phyloP scores from a whole-genome alignment of 805 yeast genomes.

The Naumovozyma castellii region DNA sequence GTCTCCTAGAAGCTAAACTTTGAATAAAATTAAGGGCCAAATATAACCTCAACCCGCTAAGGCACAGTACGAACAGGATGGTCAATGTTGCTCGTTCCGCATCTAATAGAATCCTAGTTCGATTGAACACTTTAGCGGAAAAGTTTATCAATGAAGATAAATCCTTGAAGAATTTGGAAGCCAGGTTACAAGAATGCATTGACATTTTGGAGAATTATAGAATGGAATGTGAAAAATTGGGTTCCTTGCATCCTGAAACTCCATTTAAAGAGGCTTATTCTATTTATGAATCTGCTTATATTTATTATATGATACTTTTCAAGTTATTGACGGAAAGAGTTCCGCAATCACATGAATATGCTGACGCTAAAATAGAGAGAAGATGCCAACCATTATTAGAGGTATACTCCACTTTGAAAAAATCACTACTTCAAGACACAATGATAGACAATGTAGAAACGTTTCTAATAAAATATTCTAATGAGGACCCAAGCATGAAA shows the following conservation, averaged over 20 bases:
- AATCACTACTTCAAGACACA: constrained; percentile 6
- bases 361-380: background rate
- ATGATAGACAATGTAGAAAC: constrained; percentile 5
- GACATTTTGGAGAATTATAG: background rate
- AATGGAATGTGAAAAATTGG: background rate
- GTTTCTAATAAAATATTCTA: constrained; percentile 1
- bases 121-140: background rate
- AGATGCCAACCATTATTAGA: constrained; percentile 4
- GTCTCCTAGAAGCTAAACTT: no score
- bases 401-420: constrained; percentile 5
- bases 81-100: background rate
- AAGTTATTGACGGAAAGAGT: constrained; percentile 5
- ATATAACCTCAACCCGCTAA: no score
- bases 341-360: constrained; percentile 1
- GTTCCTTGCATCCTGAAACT: background rate
- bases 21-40: no score
- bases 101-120: background rate
- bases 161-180: background rate
- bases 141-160: constrained; percentile 1
- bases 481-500: background rate
- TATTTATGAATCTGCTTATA: constrained; percentile 8
- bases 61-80: no score
- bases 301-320: constrained; percentile 11
- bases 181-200: constrained; percentile 1
- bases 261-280: background rate